A percentile compares a stretch with the other conserved stretches of the same genome.
Conservation (phyloP, 2,329 filamentous ascomycete species). For the Fusarium ambrosium region DNA sequence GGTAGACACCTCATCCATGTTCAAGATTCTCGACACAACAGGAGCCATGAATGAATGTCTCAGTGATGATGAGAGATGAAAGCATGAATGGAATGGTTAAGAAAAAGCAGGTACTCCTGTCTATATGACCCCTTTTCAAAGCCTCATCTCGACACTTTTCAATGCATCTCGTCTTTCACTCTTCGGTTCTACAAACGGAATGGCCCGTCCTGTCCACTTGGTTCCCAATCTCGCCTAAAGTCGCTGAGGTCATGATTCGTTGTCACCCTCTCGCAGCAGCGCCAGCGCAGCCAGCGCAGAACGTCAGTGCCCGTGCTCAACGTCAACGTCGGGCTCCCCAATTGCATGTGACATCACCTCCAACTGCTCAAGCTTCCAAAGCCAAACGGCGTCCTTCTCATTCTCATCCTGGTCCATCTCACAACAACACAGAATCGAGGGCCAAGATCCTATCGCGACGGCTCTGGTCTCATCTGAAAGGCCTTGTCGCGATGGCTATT, state of each 20-base stretch:
- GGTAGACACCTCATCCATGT: background rate
- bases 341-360: slow-evolving; percentile 50
- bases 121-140: background rate
- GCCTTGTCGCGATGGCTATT: slow-evolving; percentile 60
- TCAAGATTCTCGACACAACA: background rate
- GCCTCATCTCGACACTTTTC: background rate
- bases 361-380: slow-evolving; percentile 1
- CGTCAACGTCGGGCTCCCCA: slow-evolving; percentile 4
- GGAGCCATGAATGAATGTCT: slow-evolving; percentile 16
- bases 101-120: background rate
- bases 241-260: slow-evolving; percentile 41
- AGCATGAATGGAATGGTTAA: slow-evolving; percentile 12
- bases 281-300: background rate
- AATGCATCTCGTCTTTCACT: slow-evolving; percentile 10
- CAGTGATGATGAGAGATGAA: slow-evolving; percentile 13
- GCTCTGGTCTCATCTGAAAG: slow-evolving; percentile 11
- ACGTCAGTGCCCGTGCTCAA: slow-evolving; percentile 25
- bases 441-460: slow-evolving; percentile 20
- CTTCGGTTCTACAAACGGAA: slow-evolving; percentile 7
- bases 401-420: slow-evolving; percentile 21
- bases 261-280: slow-evolving; percentile 6
- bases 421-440: slow-evolving; percentile 17
- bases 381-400: slow-evolving; percentile 13
- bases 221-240: slow-evolving; percentile 29
- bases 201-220: background rate